Evolutionary conservation across 2,329 filamentous ascomycete genomes (phyloP).

Genomic region (Arthrinium puccinioides): DNA sequence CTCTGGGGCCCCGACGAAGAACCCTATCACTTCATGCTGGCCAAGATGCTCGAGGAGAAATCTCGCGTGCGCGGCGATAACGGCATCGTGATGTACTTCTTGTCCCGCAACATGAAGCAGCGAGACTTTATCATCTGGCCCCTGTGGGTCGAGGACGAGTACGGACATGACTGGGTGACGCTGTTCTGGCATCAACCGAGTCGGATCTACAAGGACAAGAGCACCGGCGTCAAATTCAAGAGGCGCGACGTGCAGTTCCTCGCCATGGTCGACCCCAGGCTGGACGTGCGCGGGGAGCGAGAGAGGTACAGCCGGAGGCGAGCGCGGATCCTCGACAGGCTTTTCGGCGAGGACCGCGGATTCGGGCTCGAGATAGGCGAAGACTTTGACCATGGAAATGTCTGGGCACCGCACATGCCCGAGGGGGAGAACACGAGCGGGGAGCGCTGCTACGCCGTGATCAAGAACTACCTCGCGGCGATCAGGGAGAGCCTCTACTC

Average conservation of each 20-base stretch:
- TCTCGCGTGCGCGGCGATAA: too few species aligned
- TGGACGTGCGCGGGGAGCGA: background rate
- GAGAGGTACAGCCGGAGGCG: background rate
- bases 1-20: background rate
- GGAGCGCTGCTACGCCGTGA: background rate
- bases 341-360: background rate
- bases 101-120: too few species aligned
- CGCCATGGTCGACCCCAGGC: background rate
- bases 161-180: constrained; percentile 2
- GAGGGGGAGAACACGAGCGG: background rate
- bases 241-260: background rate
- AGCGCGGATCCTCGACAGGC: background rate
- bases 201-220: background rate
- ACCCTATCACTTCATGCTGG: too few species aligned
- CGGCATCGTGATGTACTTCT: too few species aligned
- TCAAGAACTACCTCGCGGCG: background rate
- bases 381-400: background rate
- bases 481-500: background rate
- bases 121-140: constrained; percentile 3
- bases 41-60: too few species aligned
- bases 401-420: background rate
- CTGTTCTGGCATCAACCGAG: background rate
- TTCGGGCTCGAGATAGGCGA: too few species aligned
- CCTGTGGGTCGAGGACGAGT: background rate
- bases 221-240: background rate